These are phyloP conservation scores for Phytopythium ostracodes DNA, from an alignment of 352 stramenopile species.

Conservation along the genomic window DNA sequence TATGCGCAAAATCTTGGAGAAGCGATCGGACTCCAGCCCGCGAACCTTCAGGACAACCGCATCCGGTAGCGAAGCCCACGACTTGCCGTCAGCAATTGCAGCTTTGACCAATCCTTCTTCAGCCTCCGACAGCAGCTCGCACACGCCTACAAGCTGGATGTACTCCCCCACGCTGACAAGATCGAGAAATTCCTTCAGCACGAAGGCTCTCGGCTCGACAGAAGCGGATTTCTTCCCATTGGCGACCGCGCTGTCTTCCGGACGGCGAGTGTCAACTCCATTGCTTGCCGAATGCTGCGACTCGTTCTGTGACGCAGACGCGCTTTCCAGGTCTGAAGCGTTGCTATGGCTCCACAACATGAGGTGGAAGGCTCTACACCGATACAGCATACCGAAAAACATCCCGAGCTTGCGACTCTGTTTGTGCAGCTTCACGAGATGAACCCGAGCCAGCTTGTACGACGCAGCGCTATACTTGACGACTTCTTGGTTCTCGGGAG, in stretches of 20 bases:
- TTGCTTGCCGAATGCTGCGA: not conserved
- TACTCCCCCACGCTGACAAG: constrained; percentile 63
- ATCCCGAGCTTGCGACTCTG: constrained; percentile 70
- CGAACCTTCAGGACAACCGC: constrained; percentile 53
- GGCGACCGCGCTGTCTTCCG: not conserved
- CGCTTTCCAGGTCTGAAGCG: not conserved
- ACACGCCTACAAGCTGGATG: constrained; percentile 65
- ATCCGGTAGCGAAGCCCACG: constrained; percentile 44
- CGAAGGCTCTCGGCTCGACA: constrained; percentile 28
- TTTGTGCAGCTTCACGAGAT: constrained; percentile 55
- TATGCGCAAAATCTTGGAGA: constrained; percentile 63
- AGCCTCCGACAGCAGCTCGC: constrained; percentile 49
- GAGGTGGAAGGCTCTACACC: constrained; percentile 59
- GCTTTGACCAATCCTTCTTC: constrained; percentile 58
- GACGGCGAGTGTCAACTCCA: not conserved
- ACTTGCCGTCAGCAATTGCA: constrained; percentile 32
- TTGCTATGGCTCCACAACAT: constrained; percentile 52
- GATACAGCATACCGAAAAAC: constrained; percentile 71
- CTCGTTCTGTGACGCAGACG: not conserved
- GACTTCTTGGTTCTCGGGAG: constrained; percentile 30
- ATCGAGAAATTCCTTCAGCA: constrained; percentile 68
- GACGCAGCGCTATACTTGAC: constrained; percentile 57
- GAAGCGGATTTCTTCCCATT: not conserved
- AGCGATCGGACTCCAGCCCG: constrained; percentile 62
- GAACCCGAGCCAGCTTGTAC: constrained; percentile 61